A percentile compares a stretch with the other conserved stretches of the same genome.
Evolutionary conservation across 495 filamentous ascomycete species (phyloP).

Genomic region (Neurospora sublineolata): DNA sequence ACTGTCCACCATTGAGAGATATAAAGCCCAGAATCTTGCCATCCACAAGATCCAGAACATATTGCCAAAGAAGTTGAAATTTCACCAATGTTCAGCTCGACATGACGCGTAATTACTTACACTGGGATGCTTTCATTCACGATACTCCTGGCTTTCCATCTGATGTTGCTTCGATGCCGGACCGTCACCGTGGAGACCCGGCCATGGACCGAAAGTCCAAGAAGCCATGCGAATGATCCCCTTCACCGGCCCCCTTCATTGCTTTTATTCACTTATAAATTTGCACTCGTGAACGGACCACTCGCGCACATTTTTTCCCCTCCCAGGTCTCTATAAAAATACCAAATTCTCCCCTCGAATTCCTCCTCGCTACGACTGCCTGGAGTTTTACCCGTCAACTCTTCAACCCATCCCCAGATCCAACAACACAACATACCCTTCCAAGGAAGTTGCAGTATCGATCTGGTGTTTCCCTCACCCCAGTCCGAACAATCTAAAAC

Average conservation of each 20-base stretch:
- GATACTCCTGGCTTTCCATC: not conserved
- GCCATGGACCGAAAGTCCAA: not conserved
- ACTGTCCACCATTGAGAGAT: not conserved
- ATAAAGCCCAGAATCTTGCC: not conserved
- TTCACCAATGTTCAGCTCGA: not conserved
- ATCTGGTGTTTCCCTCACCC: not conserved
- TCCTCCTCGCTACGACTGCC: not conserved
- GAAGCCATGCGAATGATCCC: not conserved
- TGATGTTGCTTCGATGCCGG: not conserved
- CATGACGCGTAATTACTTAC: not conserved
- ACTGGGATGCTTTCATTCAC: accelerated
- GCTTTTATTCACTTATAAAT: accelerated
- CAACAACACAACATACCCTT: not conserved
- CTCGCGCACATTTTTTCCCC: not conserved
- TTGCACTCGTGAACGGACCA: not conserved
- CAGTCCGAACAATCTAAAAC: not conserved
- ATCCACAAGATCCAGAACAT: accelerated
- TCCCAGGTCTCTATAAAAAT: not conserved
- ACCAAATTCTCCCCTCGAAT: not conserved
- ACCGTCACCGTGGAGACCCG: not conserved
- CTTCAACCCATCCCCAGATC: not conserved
- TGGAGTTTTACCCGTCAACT: not conserved
- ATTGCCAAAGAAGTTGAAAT: not conserved
- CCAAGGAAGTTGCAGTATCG: not conserved
- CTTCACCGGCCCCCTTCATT: not conserved